Evolutionary conservation across 306 rosid genomes (phyloP).

Genomic region (Trichosanthes cucumerina): DNA sequence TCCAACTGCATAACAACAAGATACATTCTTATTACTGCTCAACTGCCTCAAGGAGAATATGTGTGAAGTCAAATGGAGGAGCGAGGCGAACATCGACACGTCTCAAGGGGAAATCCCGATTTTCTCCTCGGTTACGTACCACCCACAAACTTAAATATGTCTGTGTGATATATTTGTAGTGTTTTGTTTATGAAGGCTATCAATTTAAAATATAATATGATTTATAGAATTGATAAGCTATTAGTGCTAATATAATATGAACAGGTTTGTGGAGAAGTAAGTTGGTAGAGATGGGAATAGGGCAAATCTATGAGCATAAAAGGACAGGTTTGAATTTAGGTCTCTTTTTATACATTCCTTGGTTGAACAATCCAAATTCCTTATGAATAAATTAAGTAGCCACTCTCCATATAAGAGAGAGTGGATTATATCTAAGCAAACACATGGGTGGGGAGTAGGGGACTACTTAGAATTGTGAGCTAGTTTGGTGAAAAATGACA

Average conservation of each 20-base stretch:
- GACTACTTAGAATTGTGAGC: slow-evolving; percentile 10
- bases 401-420: background rate
- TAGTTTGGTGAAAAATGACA: slow-evolving; percentile 7
- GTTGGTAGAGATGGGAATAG: background rate
- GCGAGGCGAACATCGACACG: background rate
- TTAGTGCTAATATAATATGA: background rate
- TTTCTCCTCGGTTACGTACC: background rate
- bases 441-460: slow-evolving; percentile 5
- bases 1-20: slow-evolving; percentile 2
- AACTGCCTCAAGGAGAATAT: background rate
- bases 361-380: slow-evolving; percentile 3
- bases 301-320: background rate
- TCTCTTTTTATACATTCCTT: background rate
- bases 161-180: background rate
- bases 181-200: background rate
- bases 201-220: background rate
- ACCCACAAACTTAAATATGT: background rate
- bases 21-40: background rate
- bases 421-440: background rate
- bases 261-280: background rate
- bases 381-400: slow-evolving; percentile 11
- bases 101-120: background rate
- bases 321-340: slow-evolving; percentile 7
- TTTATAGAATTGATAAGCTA: background rate
- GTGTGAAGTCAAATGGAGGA: background rate